These are phyloP conservation scores for Lasiosphaeria miniovina DNA, from an alignment of 495 filamentous ascomycete species.

Conservation along the genomic window DNA sequence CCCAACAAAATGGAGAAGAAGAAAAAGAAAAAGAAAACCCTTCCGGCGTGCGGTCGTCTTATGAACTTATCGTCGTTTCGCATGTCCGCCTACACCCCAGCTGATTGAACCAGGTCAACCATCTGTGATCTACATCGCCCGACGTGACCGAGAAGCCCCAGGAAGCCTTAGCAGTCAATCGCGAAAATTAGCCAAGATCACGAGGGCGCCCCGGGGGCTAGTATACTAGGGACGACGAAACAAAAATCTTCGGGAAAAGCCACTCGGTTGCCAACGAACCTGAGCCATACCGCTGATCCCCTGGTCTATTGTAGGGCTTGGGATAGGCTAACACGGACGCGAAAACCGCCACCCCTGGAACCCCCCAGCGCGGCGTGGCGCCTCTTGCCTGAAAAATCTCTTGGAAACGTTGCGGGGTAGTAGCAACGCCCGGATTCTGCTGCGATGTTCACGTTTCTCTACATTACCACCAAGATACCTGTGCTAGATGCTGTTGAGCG, in stretches of 20 bases:
- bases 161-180: background rate
- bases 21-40: slow-evolving; percentile 1
- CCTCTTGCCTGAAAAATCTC: slow-evolving; percentile 2
- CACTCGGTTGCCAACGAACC: background rate
- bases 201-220: background rate
- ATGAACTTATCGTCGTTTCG: background rate
- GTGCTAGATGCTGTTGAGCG: background rate
- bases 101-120: background rate
- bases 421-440: background rate
- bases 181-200: background rate
- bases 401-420: slow-evolving; percentile 1
- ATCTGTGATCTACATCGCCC: background rate
- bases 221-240: background rate
- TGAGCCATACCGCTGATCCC: background rate
- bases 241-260: background rate
- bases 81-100: background rate
- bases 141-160: background rate
- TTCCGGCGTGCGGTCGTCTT: background rate
- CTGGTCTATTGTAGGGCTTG: background rate
- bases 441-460: background rate
- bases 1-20: background rate
- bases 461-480: background rate
- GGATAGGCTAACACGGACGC: slow-evolving; percentile 1
- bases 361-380: background rate
- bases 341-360: slow-evolving; percentile 1